phyloP scores from a whole-genome alignment of 2,329 filamentous ascomycete species.

The Colletotrichum zoysiae region DNA sequence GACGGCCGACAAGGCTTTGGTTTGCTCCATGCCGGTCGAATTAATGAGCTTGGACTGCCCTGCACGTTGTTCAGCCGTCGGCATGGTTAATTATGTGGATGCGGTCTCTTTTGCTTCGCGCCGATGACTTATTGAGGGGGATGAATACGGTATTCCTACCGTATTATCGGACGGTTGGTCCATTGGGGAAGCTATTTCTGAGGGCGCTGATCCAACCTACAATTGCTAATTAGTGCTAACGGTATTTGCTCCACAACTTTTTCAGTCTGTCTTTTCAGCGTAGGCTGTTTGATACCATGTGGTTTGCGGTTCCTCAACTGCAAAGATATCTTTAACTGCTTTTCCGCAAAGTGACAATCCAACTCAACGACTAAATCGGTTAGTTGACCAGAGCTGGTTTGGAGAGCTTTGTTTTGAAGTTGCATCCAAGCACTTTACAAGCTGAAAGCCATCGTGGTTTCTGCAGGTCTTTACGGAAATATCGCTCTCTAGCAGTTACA shows the following conservation, averaged over 20 bases:
- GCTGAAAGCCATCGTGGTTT: neutral
- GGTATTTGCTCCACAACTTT: neutral
- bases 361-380: neutral
- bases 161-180: neutral
- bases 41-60: neutral
- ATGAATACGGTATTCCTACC: neutral
- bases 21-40: slow-evolving; percentile 28
- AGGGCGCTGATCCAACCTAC: neutral
- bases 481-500: neutral
- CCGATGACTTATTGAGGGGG: neutral
- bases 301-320: neutral
- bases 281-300: neutral
- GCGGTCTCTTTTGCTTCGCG: neutral
- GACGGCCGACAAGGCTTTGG: slow-evolving; percentile 25
- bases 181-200: neutral
- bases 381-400: neutral
- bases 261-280: neutral
- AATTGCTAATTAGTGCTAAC: neutral
- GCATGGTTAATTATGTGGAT: neutral
- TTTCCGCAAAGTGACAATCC: neutral
- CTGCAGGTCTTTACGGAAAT: too few species aligned
- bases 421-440: neutral
- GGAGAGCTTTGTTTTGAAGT: neutral
- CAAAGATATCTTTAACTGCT: neutral
- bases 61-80: neutral